Evolutionary conservation across 2,329 filamentous ascomycete species (phyloP), one percentile per base, ranked within the genome.

Genomic region (Biscogniauxia marginata): DNA sequence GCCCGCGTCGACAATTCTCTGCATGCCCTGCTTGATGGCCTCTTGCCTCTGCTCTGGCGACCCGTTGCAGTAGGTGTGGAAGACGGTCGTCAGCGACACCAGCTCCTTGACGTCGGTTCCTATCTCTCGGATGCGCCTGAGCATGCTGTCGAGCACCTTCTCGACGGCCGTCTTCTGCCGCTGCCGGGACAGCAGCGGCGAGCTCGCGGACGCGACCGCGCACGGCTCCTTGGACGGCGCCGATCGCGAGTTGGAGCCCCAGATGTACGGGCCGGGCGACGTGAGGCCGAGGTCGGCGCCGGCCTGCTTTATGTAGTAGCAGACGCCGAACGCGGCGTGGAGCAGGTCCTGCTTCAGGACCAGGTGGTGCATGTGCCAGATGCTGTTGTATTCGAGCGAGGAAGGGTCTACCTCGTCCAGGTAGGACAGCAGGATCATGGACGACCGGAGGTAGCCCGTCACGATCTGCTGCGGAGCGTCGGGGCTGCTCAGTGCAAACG

Each of bases 341-440:
- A 83, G 71, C 21, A 84, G 79, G 59, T 84, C 82, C 57, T 77
- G 75, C 62, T 79, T 81, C 34, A 84, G 66, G 9, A 82, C 72
- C 49, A 82, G 74, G 56, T 82, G 75, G 53, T 82, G 81, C 74
- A 83, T 79, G 55, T 81, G 78, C 61, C 74, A 74, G 21, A 81
- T 73, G 45, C 79, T 76, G 44, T 74, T 69, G 51, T 79, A 83
- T 48, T 77, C 75, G 2, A 77, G 71, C 4, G 75, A 71, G 21
- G 71, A 65, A 0, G 79, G 77, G 56, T 84, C 80, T 5, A 84
- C 67, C 58, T 84, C 80, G 58, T 84, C 80, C 46, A 83, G 70
- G 55, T 82, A 83, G 13, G 77, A 79, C 49, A 84, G 70, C n/a
- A 84, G 75, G 16, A 79, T 75, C 75, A 83, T 82, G 2, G 79